Evolutionary conservation across 331 rosid genomes (phyloP).

Genomic region (Stylosanthes scabra): DNA sequence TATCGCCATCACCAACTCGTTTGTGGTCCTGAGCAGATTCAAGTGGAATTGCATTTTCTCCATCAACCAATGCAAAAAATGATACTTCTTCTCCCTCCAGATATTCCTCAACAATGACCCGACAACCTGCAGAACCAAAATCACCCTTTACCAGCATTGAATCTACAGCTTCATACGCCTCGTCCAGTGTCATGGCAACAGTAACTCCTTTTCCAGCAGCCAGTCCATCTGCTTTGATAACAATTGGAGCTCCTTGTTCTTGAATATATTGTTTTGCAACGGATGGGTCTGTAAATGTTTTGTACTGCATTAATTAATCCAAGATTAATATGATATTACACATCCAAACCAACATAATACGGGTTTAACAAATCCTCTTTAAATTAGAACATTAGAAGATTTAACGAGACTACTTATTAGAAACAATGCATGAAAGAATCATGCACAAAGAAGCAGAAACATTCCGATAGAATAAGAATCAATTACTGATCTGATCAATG

Average conservation of each 20-base stretch:
- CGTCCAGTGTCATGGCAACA: conserved; percentile 77
- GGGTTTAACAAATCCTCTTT: conserved; percentile 4
- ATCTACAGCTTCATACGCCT: conserved; percentile 91
- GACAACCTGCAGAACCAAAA: conserved; percentile 91
- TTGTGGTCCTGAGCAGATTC: conserved; percentile 99
- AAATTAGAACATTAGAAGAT: conserved; percentile 9
- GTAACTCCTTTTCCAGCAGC: conserved; percentile 98
- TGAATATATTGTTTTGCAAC: conserved; percentile 85
- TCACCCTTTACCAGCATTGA: conserved; percentile 84
- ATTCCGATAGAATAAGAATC: conserved; percentile 1
- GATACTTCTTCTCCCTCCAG: conserved; percentile 98
- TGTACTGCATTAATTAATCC: conserved; percentile 67
- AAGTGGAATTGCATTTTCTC: conserved; percentile 86
- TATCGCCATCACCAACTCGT: conserved; percentile 93
- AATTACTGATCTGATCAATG: background rate
- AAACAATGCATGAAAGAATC: conserved; percentile 5
- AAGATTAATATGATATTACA: conserved; percentile 28
- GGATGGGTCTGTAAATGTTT: conserved; percentile 71
- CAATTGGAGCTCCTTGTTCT: conserved; percentile 88
- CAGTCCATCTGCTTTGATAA: conserved; percentile 91
- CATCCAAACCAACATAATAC: background rate
- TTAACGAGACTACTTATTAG: background rate
- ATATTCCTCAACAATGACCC: conserved; percentile 83
- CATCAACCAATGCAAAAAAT: conserved; percentile 92
- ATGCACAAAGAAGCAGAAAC: conserved; percentile 2